Evolutionary conservation across 176 grass and related monocot genomes (phyloP).

Genomic region (Hordeum marinum): DNA sequence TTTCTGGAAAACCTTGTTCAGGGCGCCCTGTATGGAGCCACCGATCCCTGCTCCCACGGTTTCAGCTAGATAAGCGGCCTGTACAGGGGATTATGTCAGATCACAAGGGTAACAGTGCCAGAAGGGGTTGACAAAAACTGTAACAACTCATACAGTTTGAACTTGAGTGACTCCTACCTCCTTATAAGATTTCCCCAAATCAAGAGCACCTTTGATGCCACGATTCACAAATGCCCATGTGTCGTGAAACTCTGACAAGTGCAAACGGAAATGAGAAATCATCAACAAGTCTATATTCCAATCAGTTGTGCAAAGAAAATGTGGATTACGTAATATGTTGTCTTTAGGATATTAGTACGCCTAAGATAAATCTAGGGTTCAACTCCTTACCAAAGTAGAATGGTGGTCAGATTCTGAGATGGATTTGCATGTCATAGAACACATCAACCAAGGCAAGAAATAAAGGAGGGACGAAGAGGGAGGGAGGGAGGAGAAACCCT

Average conservation of each 20-base stretch:
- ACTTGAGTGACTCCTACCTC: slow-evolving; percentile 52
- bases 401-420: background rate
- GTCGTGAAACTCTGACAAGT: slow-evolving; percentile 72
- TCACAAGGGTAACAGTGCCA: background rate
- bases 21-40: slow-evolving; percentile 58
- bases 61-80: slow-evolving; percentile 78
- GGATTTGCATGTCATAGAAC: background rate
- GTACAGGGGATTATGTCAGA: slow-evolving; percentile 1
- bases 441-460: background rate
- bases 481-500: background rate
- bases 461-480: no score
- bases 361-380: background rate
- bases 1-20: slow-evolving; percentile 64
- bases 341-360: background rate
- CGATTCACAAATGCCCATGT: slow-evolving; percentile 75
- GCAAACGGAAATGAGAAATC: background rate
- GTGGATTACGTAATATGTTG: background rate
- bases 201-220: slow-evolving; percentile 72
- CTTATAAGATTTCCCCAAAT: slow-evolving; percentile 79
- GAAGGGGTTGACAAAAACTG: background rate
- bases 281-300: background rate
- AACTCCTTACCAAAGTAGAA: background rate
- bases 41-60: slow-evolving; percentile 75
- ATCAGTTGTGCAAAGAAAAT: background rate
- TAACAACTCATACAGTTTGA: background rate